These are phyloP conservation scores for Aspergillus hortae DNA, from an alignment of 2,329 filamentous ascomycete genomes.

Conservation along the genomic window DNA sequence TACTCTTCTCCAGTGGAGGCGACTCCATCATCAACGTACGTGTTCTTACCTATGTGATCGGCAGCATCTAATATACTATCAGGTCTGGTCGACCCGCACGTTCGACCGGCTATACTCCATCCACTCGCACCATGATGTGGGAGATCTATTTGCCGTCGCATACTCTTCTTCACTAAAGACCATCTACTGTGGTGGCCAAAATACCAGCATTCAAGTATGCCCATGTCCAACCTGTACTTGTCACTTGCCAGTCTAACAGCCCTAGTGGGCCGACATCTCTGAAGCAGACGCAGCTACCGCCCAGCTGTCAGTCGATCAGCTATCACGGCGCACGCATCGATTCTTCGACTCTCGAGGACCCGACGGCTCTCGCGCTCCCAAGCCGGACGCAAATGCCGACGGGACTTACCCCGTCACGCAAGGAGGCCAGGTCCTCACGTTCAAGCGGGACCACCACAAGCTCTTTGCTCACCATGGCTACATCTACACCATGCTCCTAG, in stretches of 20 bases:
- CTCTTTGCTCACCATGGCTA: conserved; percentile 95
- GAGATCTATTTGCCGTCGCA: conserved; percentile 92
- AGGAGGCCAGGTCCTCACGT: conserved; percentile 69
- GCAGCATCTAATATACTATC: conserved; percentile 1
- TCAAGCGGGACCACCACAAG: conserved; percentile 72
- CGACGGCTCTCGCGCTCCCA: conserved; percentile 73
- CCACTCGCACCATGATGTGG: conserved; percentile 89
- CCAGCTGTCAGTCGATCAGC: conserved; percentile 65
- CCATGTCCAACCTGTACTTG: background rate
- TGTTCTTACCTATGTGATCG: conserved; percentile 23
- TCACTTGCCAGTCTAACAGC: background rate
- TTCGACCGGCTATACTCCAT: conserved; percentile 81
- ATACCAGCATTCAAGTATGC: conserved; percentile 75
- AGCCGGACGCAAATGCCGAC: conserved; percentile 60
- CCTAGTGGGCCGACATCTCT: conserved; percentile 72
- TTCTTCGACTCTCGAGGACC: conserved; percentile 93
- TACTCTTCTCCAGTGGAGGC: conserved; percentile 89
- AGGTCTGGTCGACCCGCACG: conserved; percentile 76
- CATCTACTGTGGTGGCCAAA: conserved; percentile 88
- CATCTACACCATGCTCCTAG: conserved; percentile 91
- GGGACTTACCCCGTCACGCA: conserved; percentile 46
- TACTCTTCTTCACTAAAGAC: conserved; percentile 78
- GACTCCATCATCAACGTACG: conserved; percentile 87
- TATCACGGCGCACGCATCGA: conserved; percentile 72
- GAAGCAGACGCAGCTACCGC: conserved; percentile 58